Base-by-base conservation (phyloP, 139 green algal genomes). In the Medakamo hakoo region DNA sequence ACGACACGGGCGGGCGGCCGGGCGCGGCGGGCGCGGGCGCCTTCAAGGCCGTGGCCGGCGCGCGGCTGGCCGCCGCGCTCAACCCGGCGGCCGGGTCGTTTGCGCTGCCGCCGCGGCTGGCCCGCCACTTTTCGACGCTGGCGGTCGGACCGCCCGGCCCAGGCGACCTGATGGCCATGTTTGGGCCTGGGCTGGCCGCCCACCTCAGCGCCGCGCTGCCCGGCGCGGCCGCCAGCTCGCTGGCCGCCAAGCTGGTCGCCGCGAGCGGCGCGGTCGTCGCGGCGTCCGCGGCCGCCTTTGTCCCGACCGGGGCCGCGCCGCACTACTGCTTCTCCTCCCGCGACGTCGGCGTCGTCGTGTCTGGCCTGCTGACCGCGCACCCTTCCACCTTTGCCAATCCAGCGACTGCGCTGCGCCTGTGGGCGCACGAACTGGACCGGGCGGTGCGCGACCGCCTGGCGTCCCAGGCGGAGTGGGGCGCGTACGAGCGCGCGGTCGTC, bases 281-380 rank as follows among this genome's bases (percentile, higher is more conserved):
- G 22, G 57, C 77, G 52, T 75, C 92, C 31, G 88, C 89, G 80
- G 86, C 88, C 78, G 83, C 86, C 64, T 93, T 96, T 75, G 68
- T 94, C 68, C 87, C 88, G 28, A 48, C 24, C 27, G 28, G 9
- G n/a, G 31, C 58, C 58, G 19, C 92, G 69, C 95, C 93, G 72
- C 84, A 93, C 69, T 95, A 95, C 80, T 77, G 88, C 76, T 96
- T 92, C 80, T 95, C 91, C 73, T 76, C 95, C 64, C 78, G 40
- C 40, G 40, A 52, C 40, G 40, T 52, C 9, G 40, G 9, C 9
- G 40, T 16, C 40, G 40, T 52, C 9, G 40, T 52, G 40, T 9
- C 40, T 16, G 40, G 40, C 9, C 40, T 52, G 40, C 40, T 9
- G 40, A 16, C 40, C 9, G 40, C 40, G 40, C 40, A 9, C 9